These are phyloP conservation scores for Rhinocladiella similis DNA, from an alignment of 2,329 filamentous ascomycete genomes.

Conservation along the genomic window DNA sequence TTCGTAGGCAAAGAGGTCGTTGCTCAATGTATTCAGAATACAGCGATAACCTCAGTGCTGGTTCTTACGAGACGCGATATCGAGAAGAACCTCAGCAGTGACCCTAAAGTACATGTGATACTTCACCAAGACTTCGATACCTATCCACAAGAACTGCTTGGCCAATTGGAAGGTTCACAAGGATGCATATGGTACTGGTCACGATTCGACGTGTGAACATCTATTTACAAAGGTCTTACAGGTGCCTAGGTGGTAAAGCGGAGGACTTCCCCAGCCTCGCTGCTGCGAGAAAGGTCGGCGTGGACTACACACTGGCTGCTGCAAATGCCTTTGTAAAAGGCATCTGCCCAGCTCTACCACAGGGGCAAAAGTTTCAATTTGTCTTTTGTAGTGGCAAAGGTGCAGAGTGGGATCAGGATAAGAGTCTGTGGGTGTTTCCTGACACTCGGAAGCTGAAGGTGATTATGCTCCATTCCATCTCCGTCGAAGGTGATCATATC, in stretches of 20 bases:
- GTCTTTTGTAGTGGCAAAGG: slow-evolving; percentile 14
- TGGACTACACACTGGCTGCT: slow-evolving; percentile 6
- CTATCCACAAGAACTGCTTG: slow-evolving; percentile 6
- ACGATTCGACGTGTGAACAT: not conserved
- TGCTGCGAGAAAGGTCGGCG: slow-evolving; percentile 9
- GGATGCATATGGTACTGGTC: slow-evolving; percentile 8
- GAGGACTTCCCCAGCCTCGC: slow-evolving; percentile 1
- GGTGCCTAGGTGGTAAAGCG: slow-evolving; percentile 11
- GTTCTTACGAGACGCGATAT: slow-evolving; percentile 6
- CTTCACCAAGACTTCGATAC: slow-evolving; percentile 7
- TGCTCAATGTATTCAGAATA: slow-evolving; percentile 1
- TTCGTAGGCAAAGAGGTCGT: slow-evolving; percentile 13
- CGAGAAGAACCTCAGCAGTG: not conserved
- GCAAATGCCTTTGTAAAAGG: slow-evolving; percentile 6
- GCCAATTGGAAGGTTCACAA: slow-evolving; percentile 2
- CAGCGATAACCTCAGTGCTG: slow-evolving; percentile 2
- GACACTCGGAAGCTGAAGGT: slow-evolving; percentile 15
- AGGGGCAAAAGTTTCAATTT: slow-evolving; percentile 6
- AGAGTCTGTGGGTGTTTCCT: slow-evolving; percentile 3
- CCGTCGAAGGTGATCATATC: not conserved
- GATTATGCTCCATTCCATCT: not conserved
- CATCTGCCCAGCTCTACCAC: not conserved
- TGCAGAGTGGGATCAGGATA: slow-evolving; percentile 9
- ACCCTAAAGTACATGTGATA: slow-evolving; percentile 11
- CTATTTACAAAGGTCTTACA: not conserved